Percentiles rank a stretch among this genome's conserved stretches.
Conservation (phyloP, 2,329 filamentous ascomycete species). For the Fusarium domesticum region DNA sequence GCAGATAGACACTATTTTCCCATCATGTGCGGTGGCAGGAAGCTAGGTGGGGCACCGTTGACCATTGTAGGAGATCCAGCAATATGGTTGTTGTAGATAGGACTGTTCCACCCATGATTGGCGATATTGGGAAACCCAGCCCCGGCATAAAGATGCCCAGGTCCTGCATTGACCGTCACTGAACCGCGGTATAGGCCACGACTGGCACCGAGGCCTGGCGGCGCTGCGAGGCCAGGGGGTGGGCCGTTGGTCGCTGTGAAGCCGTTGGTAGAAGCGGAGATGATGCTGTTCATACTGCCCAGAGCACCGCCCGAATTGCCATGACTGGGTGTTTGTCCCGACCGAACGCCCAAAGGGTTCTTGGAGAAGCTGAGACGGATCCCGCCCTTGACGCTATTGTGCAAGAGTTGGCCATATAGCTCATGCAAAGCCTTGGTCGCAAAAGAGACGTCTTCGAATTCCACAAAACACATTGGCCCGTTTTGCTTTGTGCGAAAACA, state of each 20-base stretch:
- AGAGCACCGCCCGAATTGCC: constrained; percentile 37
- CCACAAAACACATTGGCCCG: constrained; percentile 97
- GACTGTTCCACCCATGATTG: constrained; percentile 26
- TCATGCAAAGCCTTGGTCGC: constrained; percentile 89
- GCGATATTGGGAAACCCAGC: constrained; percentile 17
- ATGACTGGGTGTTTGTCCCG: constrained; percentile 59
- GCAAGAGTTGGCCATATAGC: constrained; percentile 79
- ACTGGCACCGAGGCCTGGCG: constrained; percentile 60
- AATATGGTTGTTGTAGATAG: constrained; percentile 18
- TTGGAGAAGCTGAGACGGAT: constrained; percentile 97
- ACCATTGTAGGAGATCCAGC: constrained; percentile 15
- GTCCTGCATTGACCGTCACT: constrained; percentile 17
- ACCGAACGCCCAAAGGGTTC: constrained; percentile 90
- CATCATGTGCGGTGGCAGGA: constrained; percentile 36
- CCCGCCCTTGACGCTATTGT: constrained; percentile 91
- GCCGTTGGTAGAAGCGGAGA: constrained; percentile 48
- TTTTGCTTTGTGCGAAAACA: constrained; percentile 95
- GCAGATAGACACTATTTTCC: constrained; percentile 25
- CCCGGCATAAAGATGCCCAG: constrained; percentile 9
- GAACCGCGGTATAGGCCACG: constrained; percentile 26
- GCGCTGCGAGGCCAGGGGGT: constrained; percentile 75
- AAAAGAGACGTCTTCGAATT: constrained; percentile 91
- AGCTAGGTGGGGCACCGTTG: constrained; percentile 22
- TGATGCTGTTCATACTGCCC: constrained; percentile 58
- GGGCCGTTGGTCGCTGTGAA: constrained; percentile 72